These are phyloP conservation scores for Davidsoniella eucalypti DNA, from an alignment of 2,329 filamentous ascomycete species.

Conservation along the genomic window DNA sequence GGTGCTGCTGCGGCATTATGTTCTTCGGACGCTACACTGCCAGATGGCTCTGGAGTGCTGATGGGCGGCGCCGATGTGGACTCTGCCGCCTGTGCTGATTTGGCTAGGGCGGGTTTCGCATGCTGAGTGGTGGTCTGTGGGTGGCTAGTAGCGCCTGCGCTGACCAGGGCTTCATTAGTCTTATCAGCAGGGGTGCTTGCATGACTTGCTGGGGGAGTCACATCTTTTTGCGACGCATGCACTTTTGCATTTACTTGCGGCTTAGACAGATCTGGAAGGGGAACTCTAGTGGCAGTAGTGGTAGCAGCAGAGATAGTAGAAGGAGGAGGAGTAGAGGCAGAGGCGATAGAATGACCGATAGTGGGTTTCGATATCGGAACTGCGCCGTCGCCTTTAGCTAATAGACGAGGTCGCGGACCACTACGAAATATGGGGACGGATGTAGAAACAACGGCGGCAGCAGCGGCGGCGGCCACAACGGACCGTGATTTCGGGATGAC, in stretches of 20 bases:
- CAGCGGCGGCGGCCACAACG: background rate
- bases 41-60: background rate
- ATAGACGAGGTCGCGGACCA: slow-evolving; percentile 2
- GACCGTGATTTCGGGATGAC: too few relatives aligned
- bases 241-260: background rate
- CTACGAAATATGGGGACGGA: background rate
- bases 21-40: background rate
- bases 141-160: too few relatives aligned
- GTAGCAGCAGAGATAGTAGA: background rate
- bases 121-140: too few relatives aligned
- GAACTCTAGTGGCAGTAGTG: background rate
- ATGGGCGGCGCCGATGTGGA: background rate
- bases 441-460: background rate
- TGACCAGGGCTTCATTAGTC: too few relatives aligned
- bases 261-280: background rate
- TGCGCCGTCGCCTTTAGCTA: slow-evolving; percentile 1
- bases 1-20: background rate
- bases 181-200: background rate
- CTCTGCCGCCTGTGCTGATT: too few relatives aligned
- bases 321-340: too few relatives aligned
- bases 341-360: too few relatives aligned
- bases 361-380: background rate
- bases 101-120: background rate
- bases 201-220: background rate
- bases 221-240: background rate